A percentile compares a stretch with the other conserved stretches of the same genome.
phyloP scores from a whole-genome alignment of 768 basidiomycete genomes.

The Rubroboletus pulcherrimus region DNA sequence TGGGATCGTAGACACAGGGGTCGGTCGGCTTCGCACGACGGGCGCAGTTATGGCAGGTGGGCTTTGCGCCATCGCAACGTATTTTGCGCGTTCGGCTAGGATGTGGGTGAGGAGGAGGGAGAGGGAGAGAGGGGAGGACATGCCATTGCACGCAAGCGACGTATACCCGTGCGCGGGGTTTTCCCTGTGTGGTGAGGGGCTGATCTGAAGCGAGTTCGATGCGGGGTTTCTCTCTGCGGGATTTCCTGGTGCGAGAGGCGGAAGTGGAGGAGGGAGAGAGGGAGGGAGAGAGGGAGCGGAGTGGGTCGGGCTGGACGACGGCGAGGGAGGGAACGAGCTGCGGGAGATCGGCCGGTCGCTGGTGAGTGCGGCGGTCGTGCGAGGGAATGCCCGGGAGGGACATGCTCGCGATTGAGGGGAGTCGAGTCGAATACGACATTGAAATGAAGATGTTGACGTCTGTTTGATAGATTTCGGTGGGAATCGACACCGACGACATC shows the following conservation, averaged over 20 bases:
- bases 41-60: slow-evolving; percentile 68
- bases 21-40: slow-evolving; percentile 43
- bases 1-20: slow-evolving; percentile 63
- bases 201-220: slow-evolving; percentile 74
- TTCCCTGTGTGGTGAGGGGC: slow-evolving; percentile 80
- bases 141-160: slow-evolving; percentile 80
- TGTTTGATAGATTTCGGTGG: slow-evolving; percentile 14
- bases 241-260: slow-evolving; percentile 29
- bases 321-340: not conserved
- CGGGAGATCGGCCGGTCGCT: not conserved
- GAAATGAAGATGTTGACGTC: slow-evolving; percentile 8
- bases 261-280: not conserved
- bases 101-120: slow-evolving; percentile 3
- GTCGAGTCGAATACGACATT: not conserved
- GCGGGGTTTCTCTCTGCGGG: slow-evolving; percentile 51
- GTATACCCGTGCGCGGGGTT: slow-evolving; percentile 67
- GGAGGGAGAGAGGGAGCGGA: not conserved
- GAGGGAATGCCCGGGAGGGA: slow-evolving; percentile 11
- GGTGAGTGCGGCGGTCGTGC: not conserved
- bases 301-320: not conserved
- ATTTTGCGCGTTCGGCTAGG: slow-evolving; percentile 72
- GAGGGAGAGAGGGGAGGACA: slow-evolving; percentile 8
- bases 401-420: slow-evolving; percentile 18
- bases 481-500: not conserved
- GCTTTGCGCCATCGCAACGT: slow-evolving; percentile 79